A percentile compares a stretch with the other conserved stretches of the same genome.
Conservation (phyloP, 164 flowering plant genomes). For the Kingdonia uniflora region DNA sequence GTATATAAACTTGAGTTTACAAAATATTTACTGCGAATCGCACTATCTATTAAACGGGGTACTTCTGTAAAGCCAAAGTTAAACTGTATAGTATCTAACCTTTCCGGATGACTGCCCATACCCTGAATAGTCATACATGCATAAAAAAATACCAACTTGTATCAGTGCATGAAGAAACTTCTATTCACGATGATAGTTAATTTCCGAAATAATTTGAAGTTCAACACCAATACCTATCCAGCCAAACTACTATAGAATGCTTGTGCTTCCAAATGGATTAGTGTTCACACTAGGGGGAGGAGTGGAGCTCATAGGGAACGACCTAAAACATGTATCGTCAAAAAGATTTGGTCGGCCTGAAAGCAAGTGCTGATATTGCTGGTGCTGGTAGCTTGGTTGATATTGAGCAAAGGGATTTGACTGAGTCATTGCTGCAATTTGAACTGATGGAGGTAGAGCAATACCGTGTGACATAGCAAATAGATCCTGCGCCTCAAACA, state of each 20-base stretch:
- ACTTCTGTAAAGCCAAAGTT: too few species aligned
- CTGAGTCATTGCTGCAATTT: conserved; percentile 64
- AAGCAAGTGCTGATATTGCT: conserved; percentile 5
- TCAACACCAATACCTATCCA: too few species aligned
- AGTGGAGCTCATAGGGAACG: conserved; percentile 42
- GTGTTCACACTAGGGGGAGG: conserved; percentile 33
- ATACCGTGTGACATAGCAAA: conserved; percentile 55
- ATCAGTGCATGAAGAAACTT: too few species aligned
- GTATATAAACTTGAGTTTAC: neutral
- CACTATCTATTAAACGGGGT: too few species aligned
- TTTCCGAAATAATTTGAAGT: too few species aligned
- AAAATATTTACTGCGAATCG: neutral
- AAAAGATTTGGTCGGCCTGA: conserved; percentile 50
- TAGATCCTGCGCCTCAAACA: conserved; percentile 64
- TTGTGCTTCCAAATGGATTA: conserved; percentile 78
- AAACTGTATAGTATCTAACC: too few species aligned
- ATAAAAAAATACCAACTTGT: too few species aligned
- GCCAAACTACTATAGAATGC: conserved; percentile 38
- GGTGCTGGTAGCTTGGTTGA: conserved; percentile 16
- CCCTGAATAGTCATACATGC: too few species aligned
- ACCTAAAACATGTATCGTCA: conserved; percentile 60
- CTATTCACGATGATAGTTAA: too few species aligned
- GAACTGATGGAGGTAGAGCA: conserved; percentile 56
- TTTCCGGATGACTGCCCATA: too few species aligned
- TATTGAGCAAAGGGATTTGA: conserved; percentile 48